phyloP scores from a whole-genome alignment of 2,329 filamentous ascomycete genomes.

The Endocalyx cinctus region DNA sequence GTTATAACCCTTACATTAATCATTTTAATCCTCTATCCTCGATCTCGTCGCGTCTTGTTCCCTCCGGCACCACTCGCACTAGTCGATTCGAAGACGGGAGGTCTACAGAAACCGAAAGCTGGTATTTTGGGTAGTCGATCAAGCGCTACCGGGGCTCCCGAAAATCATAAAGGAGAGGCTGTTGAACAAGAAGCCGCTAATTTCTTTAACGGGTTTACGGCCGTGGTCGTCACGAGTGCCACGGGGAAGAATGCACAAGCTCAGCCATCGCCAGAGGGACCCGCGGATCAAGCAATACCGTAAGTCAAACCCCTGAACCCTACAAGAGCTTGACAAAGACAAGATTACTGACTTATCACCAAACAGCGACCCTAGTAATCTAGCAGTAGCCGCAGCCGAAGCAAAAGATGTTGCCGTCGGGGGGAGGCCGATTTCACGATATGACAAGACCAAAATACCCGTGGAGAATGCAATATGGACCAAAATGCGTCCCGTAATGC shows the following conservation, averaged over 20 bases:
- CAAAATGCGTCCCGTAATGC: conserved; percentile 71
- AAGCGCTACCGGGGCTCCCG: conserved; percentile 74
- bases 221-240: conserved; percentile 69
- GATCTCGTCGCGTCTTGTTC: conserved; percentile 60
- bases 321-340: too few relatives aligned
- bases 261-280: conserved; percentile 42
- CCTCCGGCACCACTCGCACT: conserved; percentile 73
- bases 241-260: conserved; percentile 71
- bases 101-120: conserved; percentile 70
- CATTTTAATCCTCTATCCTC: conserved; percentile 61
- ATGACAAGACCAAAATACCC: conserved; percentile 75
- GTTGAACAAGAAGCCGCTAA: conserved; percentile 80
- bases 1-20: conserved; percentile 55
- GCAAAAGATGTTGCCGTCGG: conserved; percentile 43
- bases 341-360: too few relatives aligned
- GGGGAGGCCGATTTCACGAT: conserved; percentile 39
- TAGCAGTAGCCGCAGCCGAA: conserved; percentile 33
- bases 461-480: conserved; percentile 74
- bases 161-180: conserved; percentile 78
- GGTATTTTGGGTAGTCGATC: conserved; percentile 73
- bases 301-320: too few relatives aligned
- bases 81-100: conserved; percentile 65
- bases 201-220: conserved; percentile 69
- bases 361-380: conserved; percentile 33
- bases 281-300: conserved; percentile 21